Evolutionary conservation across 805 yeast species (phyloP), one percentile per base, ranked within the genome.

Genomic region (Cyberlindnera saturnus): DNA sequence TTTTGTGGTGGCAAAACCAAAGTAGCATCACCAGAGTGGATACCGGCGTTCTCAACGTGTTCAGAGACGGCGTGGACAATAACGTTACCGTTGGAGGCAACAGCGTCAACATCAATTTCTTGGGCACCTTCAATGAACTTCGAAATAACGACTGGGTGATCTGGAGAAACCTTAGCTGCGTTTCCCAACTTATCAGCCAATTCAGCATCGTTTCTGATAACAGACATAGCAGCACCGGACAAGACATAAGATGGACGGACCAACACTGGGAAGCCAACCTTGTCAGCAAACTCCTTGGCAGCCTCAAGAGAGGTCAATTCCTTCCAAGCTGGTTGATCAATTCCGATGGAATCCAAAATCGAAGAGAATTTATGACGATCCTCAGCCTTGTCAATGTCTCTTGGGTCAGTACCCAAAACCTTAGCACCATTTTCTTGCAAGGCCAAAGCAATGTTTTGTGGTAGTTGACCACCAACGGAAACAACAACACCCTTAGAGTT

Each of bases 211-310:
- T 77, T 78, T 61, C 78, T 77, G 53, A 93, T 90, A 35, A 89
- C 96, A 48, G 93, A 83, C 99, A 91, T 93, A 47, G 99, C 98
- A 49, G 99, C 98, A 70, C 99, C 99, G 44, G 96, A 86, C 51
- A 91, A 75, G 39, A 91, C 99, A 61, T 91, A 91, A 1, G 98
- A 90, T 41, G 99, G 99, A 71, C 99, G 87, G 47, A 91, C 96
- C 55, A 91, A 77, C 10, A 91, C 99, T 40, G 99, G 99, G 77
- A 81, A 91, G 18, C 90, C 87, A 43, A 91, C 98, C 53, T 77
- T 74, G 42, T 78, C 71, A 39, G 98, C 97, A 66, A 91, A 91
- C 16, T 62, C 66, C 62, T 82, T 84, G 46, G 99, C 99, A 49
- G 84, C 96, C 34, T 70, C 82, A 38, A 90, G 67, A 34, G 96